Conservation (phyloP, 176 grass and related monocot genomes). For the Oryza rufipogon region DNA sequence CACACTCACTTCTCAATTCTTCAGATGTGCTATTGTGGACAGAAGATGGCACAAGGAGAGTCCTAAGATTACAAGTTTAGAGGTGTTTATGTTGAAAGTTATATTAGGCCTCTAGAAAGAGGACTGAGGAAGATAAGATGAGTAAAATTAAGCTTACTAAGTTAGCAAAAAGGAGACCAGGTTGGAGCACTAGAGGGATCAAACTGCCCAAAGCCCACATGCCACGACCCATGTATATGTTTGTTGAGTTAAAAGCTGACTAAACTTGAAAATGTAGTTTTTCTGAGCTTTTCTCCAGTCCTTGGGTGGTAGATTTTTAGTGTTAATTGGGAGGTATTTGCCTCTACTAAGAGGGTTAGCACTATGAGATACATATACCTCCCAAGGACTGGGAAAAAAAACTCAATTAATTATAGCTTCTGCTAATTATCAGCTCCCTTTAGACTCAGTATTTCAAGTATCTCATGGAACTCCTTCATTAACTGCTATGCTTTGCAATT, state of each 20-base stretch:
- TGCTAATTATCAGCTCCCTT: constrained; percentile 17
- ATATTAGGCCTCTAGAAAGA: background rate
- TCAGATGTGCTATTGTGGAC: background rate
- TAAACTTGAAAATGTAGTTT: background rate
- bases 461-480: constrained; percentile 11
- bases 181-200: background rate
- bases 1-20: constrained; percentile 21
- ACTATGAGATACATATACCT: background rate
- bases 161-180: background rate
- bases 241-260: constrained; percentile 16
- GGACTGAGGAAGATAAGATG: background rate
- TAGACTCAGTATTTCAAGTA: constrained; percentile 27
- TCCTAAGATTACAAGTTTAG: background rate
- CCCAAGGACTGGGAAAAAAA: background rate
- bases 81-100: background rate
- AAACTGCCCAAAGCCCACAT: background rate
- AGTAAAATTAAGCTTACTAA: background rate
- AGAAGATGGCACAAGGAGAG: background rate
- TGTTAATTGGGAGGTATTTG: background rate
- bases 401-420: background rate
- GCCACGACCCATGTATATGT: constrained; percentile 16
- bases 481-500: constrained; percentile 20
- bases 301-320: background rate
- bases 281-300: background rate
- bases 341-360: background rate